Base-by-base conservation (phyloP, 139 green algal genomes). In the Auxenochlorella pyrenoidosa region DNA sequence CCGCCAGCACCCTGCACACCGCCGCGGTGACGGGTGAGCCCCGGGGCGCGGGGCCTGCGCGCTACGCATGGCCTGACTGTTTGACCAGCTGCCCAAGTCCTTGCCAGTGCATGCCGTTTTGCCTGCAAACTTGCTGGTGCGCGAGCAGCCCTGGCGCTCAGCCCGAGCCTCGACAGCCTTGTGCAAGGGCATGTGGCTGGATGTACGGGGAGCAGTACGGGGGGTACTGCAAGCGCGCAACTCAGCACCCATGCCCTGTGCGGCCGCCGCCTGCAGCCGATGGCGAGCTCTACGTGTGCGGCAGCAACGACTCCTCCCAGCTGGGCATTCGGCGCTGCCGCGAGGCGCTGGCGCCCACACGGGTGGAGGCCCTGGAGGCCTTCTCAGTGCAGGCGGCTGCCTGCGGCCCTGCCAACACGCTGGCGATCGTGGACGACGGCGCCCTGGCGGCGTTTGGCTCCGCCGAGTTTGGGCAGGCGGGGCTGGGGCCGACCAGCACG, bases 381-480 rank as follows among this genome's bases (percentile, higher is more conserved):
- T 77, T 90, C 47, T 79, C 47, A 0, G 60, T 96, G 16, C 80
- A 73, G 41, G 58, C 82, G 75, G 86, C 90, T 60, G 90, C 91
- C 12, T 89, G 89, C 65, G 94, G 94, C 10, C 43, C 83, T 6
- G 44, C 47, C 21, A 92, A 96, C 77, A 92, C 90, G 36, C 36
- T 95, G 60, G 94, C 93, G 36, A 84, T 93, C 4, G 89, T 89
- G 28, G 88, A 94, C 43, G 85, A 87, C 59, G 94, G 94, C 34
- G 65, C 63, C 15, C 65, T 97, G 15, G 83, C 89, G 0, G 83
- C 89, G 5, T 97, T 89, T 89, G 94, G 95, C 10, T 71, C 60
- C 65, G 83, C 79, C 43, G 94, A 97, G 77, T 92, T 84, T 51
- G 95, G 94, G 6, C 95, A 97, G 87, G 82, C 95, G 26, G 95